phyloP scores from a whole-genome alignment of 495 filamentous ascomycete species.

The Xylaria telfairii region DNA sequence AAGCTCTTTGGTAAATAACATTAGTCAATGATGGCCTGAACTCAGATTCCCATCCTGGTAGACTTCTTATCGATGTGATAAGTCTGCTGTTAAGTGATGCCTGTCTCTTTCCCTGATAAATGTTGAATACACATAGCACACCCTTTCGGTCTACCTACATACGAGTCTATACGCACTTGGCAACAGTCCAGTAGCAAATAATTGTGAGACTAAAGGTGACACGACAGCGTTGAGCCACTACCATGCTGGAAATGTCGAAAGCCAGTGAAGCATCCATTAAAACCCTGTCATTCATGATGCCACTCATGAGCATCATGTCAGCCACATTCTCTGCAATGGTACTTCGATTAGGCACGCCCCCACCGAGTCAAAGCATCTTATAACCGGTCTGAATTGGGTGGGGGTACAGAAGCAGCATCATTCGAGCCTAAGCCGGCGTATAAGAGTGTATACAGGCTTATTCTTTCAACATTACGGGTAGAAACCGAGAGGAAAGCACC shows the following conservation, averaged over 20 bases:
- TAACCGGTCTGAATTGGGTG: neutral
- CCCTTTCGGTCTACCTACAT: slow-evolving; percentile 15
- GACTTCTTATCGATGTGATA: slow-evolving; percentile 2
- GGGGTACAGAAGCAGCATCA: neutral
- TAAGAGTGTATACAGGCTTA: neutral
- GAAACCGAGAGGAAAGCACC: neutral
- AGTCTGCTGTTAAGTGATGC: neutral
- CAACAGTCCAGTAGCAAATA: neutral
- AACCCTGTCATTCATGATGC: neutral
- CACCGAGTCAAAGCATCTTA: neutral
- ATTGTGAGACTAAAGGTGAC: neutral
- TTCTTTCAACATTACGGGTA: neutral
- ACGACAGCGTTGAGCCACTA: slow-evolving; percentile 9
- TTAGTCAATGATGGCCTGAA: slow-evolving; percentile 1
- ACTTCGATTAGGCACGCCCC: neutral
- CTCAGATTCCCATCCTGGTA: neutral
- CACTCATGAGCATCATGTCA: neutral
- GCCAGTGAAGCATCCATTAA: neutral
- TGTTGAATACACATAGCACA: neutral
- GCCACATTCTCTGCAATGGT: neutral
- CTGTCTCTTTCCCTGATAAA: neutral
- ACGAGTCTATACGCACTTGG: neutral
- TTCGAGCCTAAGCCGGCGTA: neutral
- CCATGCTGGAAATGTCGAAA: neutral
- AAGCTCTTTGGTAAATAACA: slow-evolving; percentile 1